A percentile compares a stretch with the other conserved stretches of the same genome.
These are phyloP conservation scores for Aspergillus baeticus DNA, from an alignment of 495 filamentous ascomycete genomes.

Conservation along the genomic window DNA sequence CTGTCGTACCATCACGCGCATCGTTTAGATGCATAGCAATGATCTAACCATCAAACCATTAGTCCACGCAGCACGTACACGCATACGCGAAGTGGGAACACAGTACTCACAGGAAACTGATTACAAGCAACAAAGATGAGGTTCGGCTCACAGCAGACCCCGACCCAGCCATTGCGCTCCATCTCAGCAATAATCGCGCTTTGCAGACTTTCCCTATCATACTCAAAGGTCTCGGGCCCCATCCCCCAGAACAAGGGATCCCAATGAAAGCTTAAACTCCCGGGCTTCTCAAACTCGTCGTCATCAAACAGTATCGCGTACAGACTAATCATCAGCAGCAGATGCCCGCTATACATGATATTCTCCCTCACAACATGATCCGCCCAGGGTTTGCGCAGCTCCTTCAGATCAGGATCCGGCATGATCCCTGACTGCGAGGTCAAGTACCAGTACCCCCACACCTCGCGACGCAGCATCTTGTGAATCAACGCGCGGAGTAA, in stretches of 20 bases:
- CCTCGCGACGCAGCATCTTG: conserved; percentile 36
- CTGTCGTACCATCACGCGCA: conserved; percentile 25
- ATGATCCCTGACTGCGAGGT: conserved; percentile 25
- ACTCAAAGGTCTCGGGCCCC: conserved; percentile 29
- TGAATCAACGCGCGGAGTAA: conserved; percentile 24
- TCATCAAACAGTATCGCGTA: conserved; percentile 41
- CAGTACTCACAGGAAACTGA: conserved; percentile 7
- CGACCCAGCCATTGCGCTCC: conserved; percentile 28
- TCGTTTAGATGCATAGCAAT: conserved; percentile 34
- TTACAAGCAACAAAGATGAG: conserved; percentile 38
- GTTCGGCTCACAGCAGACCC: conserved; percentile 39
- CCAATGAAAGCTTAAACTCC: conserved; percentile 29
- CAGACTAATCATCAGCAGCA: conserved; percentile 33
- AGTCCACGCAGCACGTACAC: neutral
- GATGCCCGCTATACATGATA: conserved; percentile 35
- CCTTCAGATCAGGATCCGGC: conserved; percentile 31
- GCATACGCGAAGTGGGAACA: neutral
- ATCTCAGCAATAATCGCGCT: conserved; percentile 33
- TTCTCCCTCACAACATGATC: conserved; percentile 34
- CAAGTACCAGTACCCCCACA: conserved; percentile 40
- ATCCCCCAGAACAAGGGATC: conserved; percentile 35
- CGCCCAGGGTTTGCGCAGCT: conserved; percentile 37
- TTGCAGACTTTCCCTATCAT: conserved; percentile 24
- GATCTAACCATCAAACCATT: conserved; percentile 14
- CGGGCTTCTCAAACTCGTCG: conserved; percentile 27